These are phyloP conservation scores for Solanum clarkiae DNA, from an alignment of 257 asterid species.

Conservation along the genomic window DNA sequence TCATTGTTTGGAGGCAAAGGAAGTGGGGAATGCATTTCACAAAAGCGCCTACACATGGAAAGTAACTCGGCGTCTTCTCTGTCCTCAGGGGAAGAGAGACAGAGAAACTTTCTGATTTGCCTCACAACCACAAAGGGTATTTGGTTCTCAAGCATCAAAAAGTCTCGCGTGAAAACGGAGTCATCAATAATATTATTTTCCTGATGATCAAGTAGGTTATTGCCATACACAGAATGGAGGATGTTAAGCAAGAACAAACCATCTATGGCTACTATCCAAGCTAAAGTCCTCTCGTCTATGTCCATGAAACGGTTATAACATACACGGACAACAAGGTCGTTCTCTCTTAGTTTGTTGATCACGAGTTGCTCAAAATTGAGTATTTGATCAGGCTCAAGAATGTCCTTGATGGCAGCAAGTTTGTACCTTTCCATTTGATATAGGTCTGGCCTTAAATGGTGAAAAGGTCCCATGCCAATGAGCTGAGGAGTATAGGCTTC, in stretches of 20 bases:
- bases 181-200: neutral
- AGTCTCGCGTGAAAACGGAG: slow-evolving; percentile 13
- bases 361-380: slow-evolving; percentile 9
- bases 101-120: slow-evolving; percentile 4
- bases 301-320: slow-evolving; percentile 31
- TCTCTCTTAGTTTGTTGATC: slow-evolving; percentile 7
- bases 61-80: neutral
- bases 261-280: slow-evolving; percentile 35
- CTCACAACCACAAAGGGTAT: slow-evolving; percentile 16
- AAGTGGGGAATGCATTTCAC: slow-evolving; percentile 19
- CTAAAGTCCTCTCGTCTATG: slow-evolving; percentile 22
- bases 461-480: slow-evolving; percentile 37
- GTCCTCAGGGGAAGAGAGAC: neutral
- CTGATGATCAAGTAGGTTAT: neutral
- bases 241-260: slow-evolving; percentile 22
- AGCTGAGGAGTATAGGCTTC: slow-evolving; percentile 33
- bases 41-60: neutral
- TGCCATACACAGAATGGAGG: neutral
- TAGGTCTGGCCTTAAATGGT: slow-evolving; percentile 32
- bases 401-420: slow-evolving; percentile 18
- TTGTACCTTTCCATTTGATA: slow-evolving; percentile 31
- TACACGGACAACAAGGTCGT: slow-evolving; percentile 21
- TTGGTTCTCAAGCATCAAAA: slow-evolving; percentile 38
- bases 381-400: slow-evolving; percentile 7
- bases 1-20: neutral